These are phyloP conservation scores for Epichloe sylvatica DNA, from an alignment of 2,329 filamentous ascomycete species.

Conservation along the genomic window DNA sequence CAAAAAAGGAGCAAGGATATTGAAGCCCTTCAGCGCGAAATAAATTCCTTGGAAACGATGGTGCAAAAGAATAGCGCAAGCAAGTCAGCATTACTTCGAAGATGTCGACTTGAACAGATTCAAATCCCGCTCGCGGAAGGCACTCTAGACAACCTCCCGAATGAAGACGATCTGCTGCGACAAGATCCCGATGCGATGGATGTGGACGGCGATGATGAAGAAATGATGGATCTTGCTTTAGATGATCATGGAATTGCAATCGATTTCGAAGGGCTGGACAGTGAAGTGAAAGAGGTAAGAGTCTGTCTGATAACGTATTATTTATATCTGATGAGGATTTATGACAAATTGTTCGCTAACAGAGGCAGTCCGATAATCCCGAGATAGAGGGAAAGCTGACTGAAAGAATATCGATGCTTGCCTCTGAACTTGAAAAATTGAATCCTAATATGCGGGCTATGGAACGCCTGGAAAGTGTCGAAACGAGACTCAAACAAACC, in stretches of 20 bases:
- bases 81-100: constrained; percentile 71
- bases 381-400: constrained; percentile 62
- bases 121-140: constrained; percentile 63
- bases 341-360: constrained; percentile 14
- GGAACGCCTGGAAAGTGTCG: constrained; percentile 76
- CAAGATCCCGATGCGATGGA: constrained; percentile 85
- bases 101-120: constrained; percentile 89
- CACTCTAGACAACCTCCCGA: constrained; percentile 74
- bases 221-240: constrained; percentile 49
- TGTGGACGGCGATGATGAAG: constrained; percentile 55
- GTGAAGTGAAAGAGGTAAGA: constrained; percentile 65
- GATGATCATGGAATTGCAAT: constrained; percentile 87
- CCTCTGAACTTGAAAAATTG: constrained; percentile 76
- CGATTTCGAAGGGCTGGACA: constrained; percentile 69
- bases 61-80: constrained; percentile 73
- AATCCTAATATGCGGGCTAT: constrained; percentile 94
- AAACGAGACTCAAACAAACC: constrained; percentile 66
- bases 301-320: too few relatives aligned
- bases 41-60: constrained; percentile 67
- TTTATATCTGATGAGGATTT: neutral
- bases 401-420: constrained; percentile 62
- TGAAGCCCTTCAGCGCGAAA: constrained; percentile 56
- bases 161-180: constrained; percentile 66
- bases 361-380: constrained; percentile 53
- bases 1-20: constrained; percentile 73